Evolutionary conservation across 768 basidiomycete species (phyloP).

Genomic region (Lyophyllum shimeji): DNA sequence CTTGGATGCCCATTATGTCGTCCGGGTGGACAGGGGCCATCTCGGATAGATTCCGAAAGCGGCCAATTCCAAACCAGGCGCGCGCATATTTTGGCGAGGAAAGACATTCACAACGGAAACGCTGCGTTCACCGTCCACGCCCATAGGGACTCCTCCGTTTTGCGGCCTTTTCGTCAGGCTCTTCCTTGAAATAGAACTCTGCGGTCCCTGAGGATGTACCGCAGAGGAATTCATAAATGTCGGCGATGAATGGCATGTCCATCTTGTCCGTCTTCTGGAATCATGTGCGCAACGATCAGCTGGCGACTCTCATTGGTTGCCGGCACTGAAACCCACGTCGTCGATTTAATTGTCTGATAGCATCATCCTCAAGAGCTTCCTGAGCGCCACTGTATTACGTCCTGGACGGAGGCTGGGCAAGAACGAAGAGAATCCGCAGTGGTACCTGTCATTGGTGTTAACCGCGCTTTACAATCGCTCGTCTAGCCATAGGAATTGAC

Average conservation of each 20-base stretch:
- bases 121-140: too few species aligned
- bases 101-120: too few species aligned
- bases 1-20: background rate
- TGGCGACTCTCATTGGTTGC: background rate
- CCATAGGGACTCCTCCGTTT: too few species aligned
- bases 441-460: background rate
- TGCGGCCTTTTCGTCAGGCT: background rate
- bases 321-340: background rate
- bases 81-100: too few species aligned
- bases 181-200: background rate
- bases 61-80: background rate
- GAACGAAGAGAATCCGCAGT: background rate
- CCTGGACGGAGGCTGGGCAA: too few species aligned
- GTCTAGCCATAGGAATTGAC: background rate
- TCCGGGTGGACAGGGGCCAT: background rate
- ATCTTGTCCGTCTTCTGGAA: background rate
- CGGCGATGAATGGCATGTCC: background rate
- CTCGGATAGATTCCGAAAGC: background rate
- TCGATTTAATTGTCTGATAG: background rate
- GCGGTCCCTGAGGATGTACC: background rate
- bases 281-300: background rate
- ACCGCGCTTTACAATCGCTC: background rate
- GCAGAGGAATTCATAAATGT: background rate
- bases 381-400: background rate
- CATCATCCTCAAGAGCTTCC: background rate